Base-by-base conservation (phyloP, 148 eudicot species). In the Nepenthes mirabilis region DNA sequence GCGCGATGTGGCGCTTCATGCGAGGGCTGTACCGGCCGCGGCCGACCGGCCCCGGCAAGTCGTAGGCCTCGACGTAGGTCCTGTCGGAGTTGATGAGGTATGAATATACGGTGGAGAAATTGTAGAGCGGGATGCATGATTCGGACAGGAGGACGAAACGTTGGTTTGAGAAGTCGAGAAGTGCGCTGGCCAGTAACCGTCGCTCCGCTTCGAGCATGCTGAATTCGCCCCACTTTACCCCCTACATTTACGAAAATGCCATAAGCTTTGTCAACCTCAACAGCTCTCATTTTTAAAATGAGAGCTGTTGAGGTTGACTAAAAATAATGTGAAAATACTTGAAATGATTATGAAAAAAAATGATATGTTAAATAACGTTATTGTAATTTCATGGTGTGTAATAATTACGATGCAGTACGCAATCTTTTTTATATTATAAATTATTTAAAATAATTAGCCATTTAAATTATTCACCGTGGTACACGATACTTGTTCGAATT, bases 191-290 rank as follows among this genome's bases (percentile, higher is more conserved):
- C 61, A 87, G 77, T 53, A 87, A 64, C 7, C 95, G 78, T 1
- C 87, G 73, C 36, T 87, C 95, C 1, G 87, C 95, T 71, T 87
- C 87, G 4, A 87, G 69, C 81, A 87, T 75, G 73, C 77, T 83
- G 70, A 75, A 75, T 9, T 74, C 43, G 7, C 82, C 82, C 82
- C 82, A 78, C 34, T 65, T 11, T 1, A 78, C 79, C 2, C 14
- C 70, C 81, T 77, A 61, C 45, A 40, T 8, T 23, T 23, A 23
- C 23, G 0, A 23, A 23, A 23, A 23, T 23, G 23, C 23, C 23
- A 23, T 23, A 0, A 23, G 23, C 23, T 23, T 23, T 23, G 23
- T 23, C 23, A 23, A 23, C 23, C 23, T 23, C 23, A 0, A 23
- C 23, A 23, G 23, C 23, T 23, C 23, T 23, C 23, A 23, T 23